Conservation (phyloP, 371 early-diverging fungal genomes). For the Lichtheimia ramosa region DNA sequence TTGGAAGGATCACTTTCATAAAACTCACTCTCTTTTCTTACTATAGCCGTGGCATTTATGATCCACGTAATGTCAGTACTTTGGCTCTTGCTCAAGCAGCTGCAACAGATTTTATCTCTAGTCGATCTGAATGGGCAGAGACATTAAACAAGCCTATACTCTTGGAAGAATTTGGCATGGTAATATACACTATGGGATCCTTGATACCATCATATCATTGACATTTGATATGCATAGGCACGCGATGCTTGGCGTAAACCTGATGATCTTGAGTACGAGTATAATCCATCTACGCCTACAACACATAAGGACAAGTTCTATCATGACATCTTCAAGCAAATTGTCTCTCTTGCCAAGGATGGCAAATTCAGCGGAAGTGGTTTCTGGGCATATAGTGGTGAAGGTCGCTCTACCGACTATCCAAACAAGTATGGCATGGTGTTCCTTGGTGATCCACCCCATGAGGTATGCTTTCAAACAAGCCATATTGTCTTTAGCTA, state of each 20-base stretch:
- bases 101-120: slow-evolving; percentile 23
- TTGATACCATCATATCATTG: background rate
- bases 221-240: slow-evolving; percentile 16
- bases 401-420: slow-evolving; percentile 33
- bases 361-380: slow-evolving; percentile 26
- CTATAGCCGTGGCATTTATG: slow-evolving; percentile 48
- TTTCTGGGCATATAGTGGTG: slow-evolving; percentile 50
- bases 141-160: slow-evolving; percentile 49
- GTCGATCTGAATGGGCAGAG: slow-evolving; percentile 38
- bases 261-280: slow-evolving; percentile 27
- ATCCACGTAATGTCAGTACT: slow-evolving; percentile 17
- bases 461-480: slow-evolving; percentile 15
- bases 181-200: background rate
- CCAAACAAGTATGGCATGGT: slow-evolving; percentile 34
- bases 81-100: slow-evolving; percentile 25
- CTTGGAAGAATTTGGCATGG: slow-evolving; percentile 60
- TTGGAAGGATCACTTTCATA: background rate
- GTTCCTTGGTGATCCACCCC: slow-evolving; percentile 52
- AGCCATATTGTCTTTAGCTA: no score
- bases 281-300: slow-evolving; percentile 42
- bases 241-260: slow-evolving; percentile 49
- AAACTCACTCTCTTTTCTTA: background rate
- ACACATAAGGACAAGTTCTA: slow-evolving; percentile 51
- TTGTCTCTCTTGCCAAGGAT: slow-evolving; percentile 25
- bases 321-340: slow-evolving; percentile 31